Base-by-base conservation (phyloP, 1,139 yeast species). In the Yamadazyma atmosphaerica region DNA sequence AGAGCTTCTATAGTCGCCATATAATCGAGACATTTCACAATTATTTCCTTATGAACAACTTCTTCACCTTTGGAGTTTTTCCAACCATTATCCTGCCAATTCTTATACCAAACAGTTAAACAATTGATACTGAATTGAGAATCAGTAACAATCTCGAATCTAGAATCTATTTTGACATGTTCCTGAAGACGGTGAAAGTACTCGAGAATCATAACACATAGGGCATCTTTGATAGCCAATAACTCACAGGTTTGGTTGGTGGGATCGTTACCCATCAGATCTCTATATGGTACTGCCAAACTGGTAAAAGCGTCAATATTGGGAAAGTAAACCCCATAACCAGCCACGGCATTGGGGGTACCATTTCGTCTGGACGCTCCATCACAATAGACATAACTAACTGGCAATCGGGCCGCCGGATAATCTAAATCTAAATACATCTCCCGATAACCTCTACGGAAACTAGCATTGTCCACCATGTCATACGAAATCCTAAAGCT, bases 201-300 rank as follows among this genome's bases (percentile, higher is more conserved):
- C 3, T 16, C 15, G 14, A 7, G 8, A 11, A 11, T 47, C 10
- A 80, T 68, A 8, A 55, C 50, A 7, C 57, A 54, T 37, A 84
- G 56, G 0, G 94, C 94, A 33, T 69, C 70, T 5, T 62, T 56
- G 17, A 86, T 68, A 0, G 95, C 97, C 14, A 65, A 56, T 15
- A 89, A 68, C 58, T 90, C 97, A 2, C 95, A 95, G 33, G 89
- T 65, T 50, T 86, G 90, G 52, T 88, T 90, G 0, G 96, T 88
- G 30, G 82, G 86, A 5, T 34, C 25, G n/a, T 18, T 19, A 3
- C 15, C n/a, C 3, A 17, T 15, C 4, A 13, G 13, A 2, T 38
- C 25, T n/a, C 12, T 9, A 23, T 22, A 37, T 15, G 80, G 76
- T 17, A 65, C 74, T 1, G 79, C 65, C 4, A 65, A 58, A 54